Evolutionary conservation across 225 moss, liverwort and hornwort species (phyloP), one percentile per base, ranked within the genome.

Genomic region (Neckera pumila): DNA sequence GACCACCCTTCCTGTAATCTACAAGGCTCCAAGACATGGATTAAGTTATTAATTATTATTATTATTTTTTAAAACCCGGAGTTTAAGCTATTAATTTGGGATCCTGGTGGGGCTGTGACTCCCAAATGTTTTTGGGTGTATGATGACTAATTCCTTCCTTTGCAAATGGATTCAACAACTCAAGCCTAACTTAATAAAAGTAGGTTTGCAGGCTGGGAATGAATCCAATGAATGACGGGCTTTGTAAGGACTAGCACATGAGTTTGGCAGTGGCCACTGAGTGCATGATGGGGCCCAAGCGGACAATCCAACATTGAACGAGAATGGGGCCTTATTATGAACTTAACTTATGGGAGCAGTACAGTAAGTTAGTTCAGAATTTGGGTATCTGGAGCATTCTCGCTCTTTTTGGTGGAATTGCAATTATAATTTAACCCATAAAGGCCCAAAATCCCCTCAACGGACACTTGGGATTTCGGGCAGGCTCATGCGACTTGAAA

Each of bases 101-200:
- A 8, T 53, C 20, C 6, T 33, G 4, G n/a, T n/a, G n/a, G n/a
- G 33, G 8, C 51, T 51, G 51, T 13, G 51, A 33, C 51, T 34
- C 34, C 2, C 0, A 12, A 8, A 49, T 3, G 2, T 3, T 2
- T 11, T 51, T 20, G 49, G 7, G 12, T 49, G 49, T 43, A 1
- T 22, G 34, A 53, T 34, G 34, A 8, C 53, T 47, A 47, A 3
- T 76, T 34, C 53, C 14, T 76, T 34, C 53, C 14, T 53, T 34
- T 76, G 54, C 56, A 15, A 54, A 56, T 16, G 25, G 25, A n/a
- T 77, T 56, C 56, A 3, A 26, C 10, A 1, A 47, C 47, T 47
- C 2, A 47, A 54, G 53, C 6, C n/a, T n/a, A n/a, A n/a, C n/a
- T n/a, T 56, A n/a, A 45, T 45, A 45, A 45, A 25, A 25, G n/a